These are phyloP conservation scores for Plasmodiophora brassicae DNA, from an alignment of 208 protist genomes.

Conservation along the genomic window DNA sequence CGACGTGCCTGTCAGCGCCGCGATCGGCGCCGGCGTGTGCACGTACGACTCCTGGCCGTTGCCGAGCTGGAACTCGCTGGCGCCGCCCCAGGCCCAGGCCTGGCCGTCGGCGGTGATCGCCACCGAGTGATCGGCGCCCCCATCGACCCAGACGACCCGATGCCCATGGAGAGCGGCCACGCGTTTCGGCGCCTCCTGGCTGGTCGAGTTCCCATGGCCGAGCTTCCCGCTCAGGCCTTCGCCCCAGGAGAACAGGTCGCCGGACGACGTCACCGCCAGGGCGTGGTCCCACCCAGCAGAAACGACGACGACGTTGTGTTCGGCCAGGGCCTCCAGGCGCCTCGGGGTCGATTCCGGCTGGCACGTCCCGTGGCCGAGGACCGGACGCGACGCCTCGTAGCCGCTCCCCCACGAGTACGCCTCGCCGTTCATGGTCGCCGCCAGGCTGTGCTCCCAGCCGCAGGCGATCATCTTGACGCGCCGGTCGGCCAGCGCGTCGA, in stretches of 20 bases:
- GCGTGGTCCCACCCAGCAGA: constrained; percentile 19
- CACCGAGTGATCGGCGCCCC: neutral
- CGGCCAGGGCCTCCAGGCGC: neutral
- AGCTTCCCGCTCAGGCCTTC: constrained; percentile 15
- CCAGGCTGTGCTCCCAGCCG: constrained; percentile 8
- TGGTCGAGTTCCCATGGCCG: neutral
- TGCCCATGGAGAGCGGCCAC: neutral
- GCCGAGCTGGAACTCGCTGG: constrained; percentile 15
- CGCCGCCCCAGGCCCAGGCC: neutral
- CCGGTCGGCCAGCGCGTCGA: neutral
- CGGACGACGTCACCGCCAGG: neutral
- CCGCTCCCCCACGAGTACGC: neutral
- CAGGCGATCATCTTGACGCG: constrained; percentile 22
- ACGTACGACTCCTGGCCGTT: neutral
- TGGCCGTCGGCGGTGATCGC: neutral
- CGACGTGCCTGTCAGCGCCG: neutral
- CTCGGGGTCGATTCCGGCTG: neutral
- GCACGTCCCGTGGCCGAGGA: neutral
- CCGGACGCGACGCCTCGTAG: constrained; percentile 4
- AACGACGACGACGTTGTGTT: neutral
- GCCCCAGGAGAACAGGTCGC: neutral
- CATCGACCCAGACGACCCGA: constrained; percentile 2
- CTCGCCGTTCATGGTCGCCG: neutral
- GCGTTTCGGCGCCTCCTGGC: neutral
- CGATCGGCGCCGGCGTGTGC: neutral